Evolutionary conservation across 495 filamentous ascomycete genomes (phyloP).

Genomic region (Annulohypoxylon moriforme): DNA sequence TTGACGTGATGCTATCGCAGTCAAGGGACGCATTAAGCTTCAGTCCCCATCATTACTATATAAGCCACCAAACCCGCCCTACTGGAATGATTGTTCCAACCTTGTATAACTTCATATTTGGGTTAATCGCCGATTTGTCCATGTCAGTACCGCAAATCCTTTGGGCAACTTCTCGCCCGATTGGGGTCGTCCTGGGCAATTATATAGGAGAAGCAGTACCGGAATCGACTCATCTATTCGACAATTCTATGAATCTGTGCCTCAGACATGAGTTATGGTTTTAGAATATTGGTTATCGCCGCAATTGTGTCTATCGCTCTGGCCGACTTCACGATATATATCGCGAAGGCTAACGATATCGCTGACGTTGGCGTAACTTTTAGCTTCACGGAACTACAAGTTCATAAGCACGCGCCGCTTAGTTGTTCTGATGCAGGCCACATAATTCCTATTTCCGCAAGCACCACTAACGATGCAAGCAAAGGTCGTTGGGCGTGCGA

Average conservation of each 20-base stretch:
- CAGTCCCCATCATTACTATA: slow-evolving; percentile 16
- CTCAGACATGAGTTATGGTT: slow-evolving; percentile 9
- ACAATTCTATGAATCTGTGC: not conserved
- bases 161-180: slow-evolving; percentile 13
- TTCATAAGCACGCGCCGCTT: slow-evolving; percentile 33
- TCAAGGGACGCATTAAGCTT: slow-evolving; percentile 6
- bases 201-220: slow-evolving; percentile 26
- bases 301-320: not conserved
- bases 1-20: not conserved
- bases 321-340: slow-evolving; percentile 32
- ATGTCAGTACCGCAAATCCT: slow-evolving; percentile 12
- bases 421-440: slow-evolving; percentile 35
- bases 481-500: slow-evolving; percentile 43
- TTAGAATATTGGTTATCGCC: not conserved
- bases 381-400: slow-evolving; percentile 29
- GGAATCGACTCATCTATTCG: not conserved
- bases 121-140: not conserved
- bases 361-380: slow-evolving; percentile 36
- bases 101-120: not conserved
- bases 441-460: slow-evolving; percentile 29
- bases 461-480: slow-evolving; percentile 37
- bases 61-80: not conserved
- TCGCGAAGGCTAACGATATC: slow-evolving; percentile 37
- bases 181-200: slow-evolving; percentile 16
- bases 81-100: not conserved